Conservation (phyloP, 805 yeast genomes). For the Cephaloascus fragrans region DNA sequence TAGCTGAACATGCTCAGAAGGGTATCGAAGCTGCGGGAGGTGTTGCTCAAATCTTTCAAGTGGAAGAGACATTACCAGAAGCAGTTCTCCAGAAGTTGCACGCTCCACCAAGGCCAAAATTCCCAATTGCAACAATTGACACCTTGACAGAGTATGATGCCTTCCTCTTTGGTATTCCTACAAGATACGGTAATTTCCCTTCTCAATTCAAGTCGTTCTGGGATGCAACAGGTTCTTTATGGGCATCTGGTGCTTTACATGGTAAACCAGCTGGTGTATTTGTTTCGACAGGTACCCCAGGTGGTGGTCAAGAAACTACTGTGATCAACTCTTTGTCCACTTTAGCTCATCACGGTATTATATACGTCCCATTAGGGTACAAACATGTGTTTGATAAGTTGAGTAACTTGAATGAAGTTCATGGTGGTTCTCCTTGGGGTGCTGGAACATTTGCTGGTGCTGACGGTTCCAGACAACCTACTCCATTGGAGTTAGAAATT, state of each 20-base stretch:
- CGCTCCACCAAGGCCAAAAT: slow-evolving; percentile 21
- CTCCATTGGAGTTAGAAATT: slow-evolving; percentile 11
- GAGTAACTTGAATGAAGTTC: slow-evolving; percentile 10
- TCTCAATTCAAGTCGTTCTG: slow-evolving; percentile 14
- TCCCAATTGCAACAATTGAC: slow-evolving; percentile 12
- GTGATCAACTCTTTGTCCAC: slow-evolving; percentile 13
- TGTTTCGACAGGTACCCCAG: slow-evolving; percentile 14
- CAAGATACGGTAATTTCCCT: slow-evolving; percentile 16
- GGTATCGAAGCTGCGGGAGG: slow-evolving; percentile 32
- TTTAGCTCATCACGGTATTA: slow-evolving; percentile 15
- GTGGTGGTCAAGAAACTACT: slow-evolving; percentile 17
- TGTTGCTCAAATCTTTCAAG: slow-evolving; percentile 25
- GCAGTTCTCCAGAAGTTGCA: slow-evolving; percentile 21
- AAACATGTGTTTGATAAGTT: slow-evolving; percentile 8
- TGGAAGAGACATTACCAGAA: slow-evolving; percentile 28
- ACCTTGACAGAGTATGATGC: slow-evolving; percentile 14
- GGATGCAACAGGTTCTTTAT: slow-evolving; percentile 15
- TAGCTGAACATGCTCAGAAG: slow-evolving; percentile 26
- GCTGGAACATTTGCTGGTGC: slow-evolving; percentile 16
- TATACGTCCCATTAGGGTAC: slow-evolving; percentile 17
- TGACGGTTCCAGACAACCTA: slow-evolving; percentile 12
- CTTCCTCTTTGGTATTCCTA: slow-evolving; percentile 17
- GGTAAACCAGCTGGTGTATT: slow-evolving; percentile 16
- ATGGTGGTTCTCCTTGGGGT: slow-evolving; percentile 19
- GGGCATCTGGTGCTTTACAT: slow-evolving; percentile 13